phyloP scores from a whole-genome alignment of 495 filamentous ascomycete genomes.

The Hypoxylon rickii region DNA sequence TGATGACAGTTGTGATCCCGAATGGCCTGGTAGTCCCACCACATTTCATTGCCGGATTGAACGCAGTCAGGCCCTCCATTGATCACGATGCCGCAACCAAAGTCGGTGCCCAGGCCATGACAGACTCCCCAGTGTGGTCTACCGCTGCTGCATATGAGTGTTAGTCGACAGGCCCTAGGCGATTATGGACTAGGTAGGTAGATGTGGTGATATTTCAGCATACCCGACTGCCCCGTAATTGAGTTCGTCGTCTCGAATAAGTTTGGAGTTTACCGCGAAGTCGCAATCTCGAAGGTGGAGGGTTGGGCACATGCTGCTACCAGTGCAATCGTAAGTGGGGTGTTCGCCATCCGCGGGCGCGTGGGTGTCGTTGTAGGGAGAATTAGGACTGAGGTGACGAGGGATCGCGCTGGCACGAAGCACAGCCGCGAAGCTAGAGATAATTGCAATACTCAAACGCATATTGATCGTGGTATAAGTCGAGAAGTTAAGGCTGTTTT shows the following conservation, averaged over 20 bases:
- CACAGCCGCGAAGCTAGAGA: not conserved
- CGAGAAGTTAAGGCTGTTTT: not conserved
- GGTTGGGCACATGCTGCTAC: slow-evolving; percentile 25
- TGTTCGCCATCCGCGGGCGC: not conserved
- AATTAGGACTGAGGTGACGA: not conserved
- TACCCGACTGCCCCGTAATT: slow-evolving; percentile 22
- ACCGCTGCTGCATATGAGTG: slow-evolving; percentile 17
- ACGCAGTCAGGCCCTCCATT: slow-evolving; percentile 3
- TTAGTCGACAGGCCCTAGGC: too few species aligned
- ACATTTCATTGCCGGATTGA: slow-evolving; percentile 24
- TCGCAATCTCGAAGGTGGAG: slow-evolving; percentile 15
- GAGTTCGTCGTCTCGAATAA: slow-evolving; percentile 11
- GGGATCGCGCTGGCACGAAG: not conserved
- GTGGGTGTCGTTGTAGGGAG: not conserved
- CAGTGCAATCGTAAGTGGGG: slow-evolving; percentile 13
- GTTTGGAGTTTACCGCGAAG: not conserved
- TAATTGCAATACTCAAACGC: slow-evolving; percentile 1
- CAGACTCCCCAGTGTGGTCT: slow-evolving; percentile 15
- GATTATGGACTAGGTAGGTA: too few species aligned
- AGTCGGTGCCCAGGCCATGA: slow-evolving; percentile 18
- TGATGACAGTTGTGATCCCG: slow-evolving; percentile 12
- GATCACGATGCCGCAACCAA: slow-evolving; percentile 22
- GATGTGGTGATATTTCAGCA: not conserved
- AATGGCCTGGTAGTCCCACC: slow-evolving; percentile 30
- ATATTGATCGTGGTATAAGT: slow-evolving; percentile 8